A percentile compares a stretch with the other conserved stretches of the same genome.
Evolutionary conservation across 805 yeast genomes (phyloP).

Genomic region (Metschnikowia dekortorum): DNA sequence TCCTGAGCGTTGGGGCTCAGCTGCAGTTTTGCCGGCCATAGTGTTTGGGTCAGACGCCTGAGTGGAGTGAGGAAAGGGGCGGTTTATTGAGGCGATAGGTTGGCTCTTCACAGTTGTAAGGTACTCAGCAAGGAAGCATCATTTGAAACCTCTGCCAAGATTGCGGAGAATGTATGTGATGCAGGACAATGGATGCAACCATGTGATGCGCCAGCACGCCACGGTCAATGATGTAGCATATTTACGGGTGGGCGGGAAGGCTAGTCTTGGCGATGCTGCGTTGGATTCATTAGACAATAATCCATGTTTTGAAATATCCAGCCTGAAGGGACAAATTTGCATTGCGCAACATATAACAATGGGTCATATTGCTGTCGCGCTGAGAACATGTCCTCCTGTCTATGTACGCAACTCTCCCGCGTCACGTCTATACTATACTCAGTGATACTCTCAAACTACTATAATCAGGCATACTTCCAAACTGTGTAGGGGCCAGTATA

Average conservation of each 20-base stretch:
- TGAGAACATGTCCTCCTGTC: no score
- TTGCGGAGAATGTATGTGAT: background rate
- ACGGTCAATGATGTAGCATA: no score
- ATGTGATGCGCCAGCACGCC: background rate
- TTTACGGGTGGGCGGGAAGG: no score
- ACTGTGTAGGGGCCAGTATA: background rate
- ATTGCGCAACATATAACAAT: background rate
- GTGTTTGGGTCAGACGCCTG: no score
- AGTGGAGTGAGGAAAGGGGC: background rate
- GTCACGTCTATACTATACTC: no score
- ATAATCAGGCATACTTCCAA: background rate
- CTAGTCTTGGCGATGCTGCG: no score
- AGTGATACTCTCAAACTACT: no score
- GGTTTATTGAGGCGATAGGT: no score
- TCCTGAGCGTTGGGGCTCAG: background rate
- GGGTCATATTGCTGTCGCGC: background rate
- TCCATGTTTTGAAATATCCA: background rate
- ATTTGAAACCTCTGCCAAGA: background rate
- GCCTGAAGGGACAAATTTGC: background rate
- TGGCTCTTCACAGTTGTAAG: background rate
- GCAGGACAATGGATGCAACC: background rate
- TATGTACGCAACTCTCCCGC: no score
- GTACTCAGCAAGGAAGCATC: no score
- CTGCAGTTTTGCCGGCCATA: background rate
- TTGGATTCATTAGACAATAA: no score